Evolutionary conservation across 345 rosid genomes (phyloP), one percentile per base, ranked within the genome.

Genomic region (Reutealis trisperma): DNA sequence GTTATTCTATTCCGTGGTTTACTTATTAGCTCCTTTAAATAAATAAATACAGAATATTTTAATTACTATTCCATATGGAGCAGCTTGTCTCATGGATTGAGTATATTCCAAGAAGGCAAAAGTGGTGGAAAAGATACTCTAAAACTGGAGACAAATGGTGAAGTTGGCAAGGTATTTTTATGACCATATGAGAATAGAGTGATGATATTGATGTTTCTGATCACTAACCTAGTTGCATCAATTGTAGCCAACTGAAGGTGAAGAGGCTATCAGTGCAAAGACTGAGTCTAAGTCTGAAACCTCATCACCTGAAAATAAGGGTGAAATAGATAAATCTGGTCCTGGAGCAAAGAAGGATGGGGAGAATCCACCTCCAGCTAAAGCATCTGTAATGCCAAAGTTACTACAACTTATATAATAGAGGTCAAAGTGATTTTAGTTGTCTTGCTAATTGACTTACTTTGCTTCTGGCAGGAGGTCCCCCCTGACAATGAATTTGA

Each of bases 31-130:
- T 73, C 25, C 27, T 67, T 70, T 21, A 34, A 9, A 30, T 32
- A 54, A 30, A 52, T 64, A 19, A 16, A 34, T 9, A 47, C 14
- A 47, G 42, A n/a, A 59, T 13, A 8, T 60, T 59, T 61, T 58
- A 27, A 82, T 45, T 57, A 49, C 59, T 79, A 2, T 68, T 42
- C 44, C 77, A 47, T 42, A 45, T 84, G 83, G 83, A 84, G 83
- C 89, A 96, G 99, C 83, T 88, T 96, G 92, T 92, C 97, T 67
- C 98, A 92, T 81, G 99, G 98, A 82, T 76, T 96, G 75, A 88
- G 88, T 67, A 86, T 96, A 82, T 92, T 96, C 88, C 95, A 94
- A 86, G 97, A 92, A 78, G 97, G 94, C 4, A 87, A 86, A 90
- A 82, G 78, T 73, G 77, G 85, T 75, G 89, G 86, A 51, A 88